Evolutionary conservation across 192 early-diverging fungal genomes (phyloP), one percentile per base, ranked within the genome.

Genomic region (Backusella parvicylindrica): DNA sequence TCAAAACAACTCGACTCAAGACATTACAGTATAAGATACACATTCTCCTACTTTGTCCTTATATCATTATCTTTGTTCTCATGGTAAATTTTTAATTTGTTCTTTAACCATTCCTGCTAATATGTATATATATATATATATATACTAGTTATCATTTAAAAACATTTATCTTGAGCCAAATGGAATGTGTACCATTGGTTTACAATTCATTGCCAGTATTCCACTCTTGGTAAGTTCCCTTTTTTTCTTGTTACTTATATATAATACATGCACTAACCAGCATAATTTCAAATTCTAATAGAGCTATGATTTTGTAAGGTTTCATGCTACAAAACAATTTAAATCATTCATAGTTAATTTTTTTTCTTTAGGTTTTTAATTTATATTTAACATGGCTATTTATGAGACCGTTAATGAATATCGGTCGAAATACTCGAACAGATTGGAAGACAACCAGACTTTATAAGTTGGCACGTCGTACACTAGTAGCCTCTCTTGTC

Each of bases 401-500:
- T 38, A 63, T 83, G 71, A 66, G 75, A 35, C 81, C 81, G 2
- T 64, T 83, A 23, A 71, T 74, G 38, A 67, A 35, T 26, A 47
- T 70, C 26, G 75, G 68, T 3, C 36, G 53, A 18, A 74, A 74
- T 74, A 68, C 81, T 13, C 36, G 68, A 37, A 40, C 40, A 43
- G 68, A 77, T 53, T 79, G 75, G 81, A 74, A 68, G 28, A 67
- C 64, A 69, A 69, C 77, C 18, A 38, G 71, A 36, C 69, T 74
- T 6, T 74, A 68, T 69, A 70, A 77, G 21, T 67, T 86, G 0
- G 86, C 86, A 11, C 75, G 82, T 13, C 81, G 86, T 6, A 87
- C 83, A 0, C 63, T 85, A 9, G 64, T 86, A 37, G 86, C 83
- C 0, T 84, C 86, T 13, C 16, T 86, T 38, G 74, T 87, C 15